These are phyloP conservation scores for Alternaria conjuncta DNA, from an alignment of 2,329 filamentous ascomycete species.

Conservation along the genomic window DNA sequence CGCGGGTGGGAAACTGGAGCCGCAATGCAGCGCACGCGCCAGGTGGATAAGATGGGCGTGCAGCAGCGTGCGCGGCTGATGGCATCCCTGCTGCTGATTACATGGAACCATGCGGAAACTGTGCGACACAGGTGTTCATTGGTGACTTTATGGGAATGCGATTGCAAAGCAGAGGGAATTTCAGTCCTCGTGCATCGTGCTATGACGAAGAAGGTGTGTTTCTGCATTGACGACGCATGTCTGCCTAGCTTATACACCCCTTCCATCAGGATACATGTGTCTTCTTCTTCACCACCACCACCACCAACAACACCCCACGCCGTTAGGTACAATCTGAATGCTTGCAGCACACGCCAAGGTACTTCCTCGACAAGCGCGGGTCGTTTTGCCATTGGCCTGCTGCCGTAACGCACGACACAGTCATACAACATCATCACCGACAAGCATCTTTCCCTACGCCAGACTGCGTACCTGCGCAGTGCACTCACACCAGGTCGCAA, in stretches of 20 bases:
- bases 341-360: background rate
- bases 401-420: constrained; percentile 27
- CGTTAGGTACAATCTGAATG: background rate
- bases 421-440: constrained; percentile 39
- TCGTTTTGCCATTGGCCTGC: constrained; percentile 23
- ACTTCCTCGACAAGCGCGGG: constrained; percentile 12
- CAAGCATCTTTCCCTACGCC: constrained; percentile 8
- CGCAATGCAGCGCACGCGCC: constrained; percentile 22
- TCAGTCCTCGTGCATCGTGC: background rate
- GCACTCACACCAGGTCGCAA: constrained; percentile 13
- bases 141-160: background rate
- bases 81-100: constrained; percentile 3
- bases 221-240: background rate
- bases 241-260: constrained; percentile 14
- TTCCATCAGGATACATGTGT: background rate
- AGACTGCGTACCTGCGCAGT: constrained; percentile 24
- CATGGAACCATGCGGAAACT: constrained; percentile 9
- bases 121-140: constrained; percentile 1
- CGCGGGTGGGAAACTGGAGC: constrained; percentile 29
- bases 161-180: constrained; percentile 6
- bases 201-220: background rate
- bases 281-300: constrained; percentile 2
- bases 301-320: constrained; percentile 10
- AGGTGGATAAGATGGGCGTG: constrained; percentile 1
- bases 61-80: constrained; percentile 16